Base-by-base conservation (phyloP, 108 stramenopile genomes). In the Nannochloropsis granulata region DNA sequence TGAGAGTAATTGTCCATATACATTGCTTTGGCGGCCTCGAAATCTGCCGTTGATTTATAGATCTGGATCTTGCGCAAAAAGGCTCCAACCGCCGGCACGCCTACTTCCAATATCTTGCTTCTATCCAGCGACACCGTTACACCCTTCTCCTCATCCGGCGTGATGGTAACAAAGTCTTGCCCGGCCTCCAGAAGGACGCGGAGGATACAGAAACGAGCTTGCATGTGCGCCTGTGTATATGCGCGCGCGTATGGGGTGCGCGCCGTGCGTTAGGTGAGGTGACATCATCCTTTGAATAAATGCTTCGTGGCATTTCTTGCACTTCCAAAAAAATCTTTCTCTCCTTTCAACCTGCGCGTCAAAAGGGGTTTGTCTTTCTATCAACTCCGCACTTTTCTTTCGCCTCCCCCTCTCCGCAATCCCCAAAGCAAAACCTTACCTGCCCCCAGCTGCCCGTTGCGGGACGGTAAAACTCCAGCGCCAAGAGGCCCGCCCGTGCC, bases 141-240 rank as follows among this genome's bases (percentile, higher is more conserved):
- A 23, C 44, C 81, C 44, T 43, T 43, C 44, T 81, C 81, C 42
- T 44, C 81, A 23, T 81, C 81, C 21, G 81, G 43, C 81, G 42
- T 23, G 21, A 81, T 19, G 21, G 81, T 44, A 8, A 81, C 43
- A 0, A 81, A 81, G 43, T 23, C 81, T 23, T 81, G 16, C 23
- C 81, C 81, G 16, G 81, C 81, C 12, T 81, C 81, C 42, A 81
- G 23, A 81, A 81, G 81, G 43, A 81, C 81, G 81, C 81, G 81
- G 12, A 81, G 44, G 42, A 81, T 81, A 23, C 42, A 43, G 44
- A 44, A 81, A 21, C 81, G 81, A 21, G 81, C 81, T 21, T 81
- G 42, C 81, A 81, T 81, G 81, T 81, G 81, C 21, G 81, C 81
- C 81, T 71, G 56, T 16, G 2, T 1, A 5, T 34, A 34, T 34